Evolutionary conservation across 2,329 filamentous ascomycete species (phyloP), one percentile per base, ranked within the genome.

Genomic region (Penicillium italicum): DNA sequence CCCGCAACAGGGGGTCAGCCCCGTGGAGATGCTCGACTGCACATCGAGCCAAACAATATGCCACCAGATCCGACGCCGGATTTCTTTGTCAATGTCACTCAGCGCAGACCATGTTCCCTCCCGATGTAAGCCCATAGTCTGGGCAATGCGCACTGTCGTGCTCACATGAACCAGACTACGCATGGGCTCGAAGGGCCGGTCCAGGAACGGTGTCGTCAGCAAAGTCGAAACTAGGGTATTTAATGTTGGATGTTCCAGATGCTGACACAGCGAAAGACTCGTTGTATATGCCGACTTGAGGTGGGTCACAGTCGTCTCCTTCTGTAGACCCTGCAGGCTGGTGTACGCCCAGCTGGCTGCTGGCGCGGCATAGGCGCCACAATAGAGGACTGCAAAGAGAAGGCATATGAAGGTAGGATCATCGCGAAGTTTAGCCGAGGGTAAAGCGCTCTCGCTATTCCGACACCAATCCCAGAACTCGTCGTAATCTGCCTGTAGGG

Each of bases 11-110:
- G 52, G 37, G 10, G 62, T 55, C 24, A 65, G 46, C 12, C 62
- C 62, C 18, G 50, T 65, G n/a, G 55, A 45, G 11, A 66, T 41
- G 38, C 59, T 65, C 4, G 50, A 52, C 40, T 64, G 63, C 8
- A 65, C 44, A 51, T 66, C 63, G 8, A 66, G 18, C 60, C 54
- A 65, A 34, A 64, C 42, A 26, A 66, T 46, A 18, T 62, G 60
- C 59, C 61, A 64, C 62, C 63, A 66, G 10, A 61, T 30, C 9
- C 53, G 51, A 14, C 61, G 52, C 9, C 45, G 33, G 4, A 37
- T 48, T 48, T 48, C 45, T 48, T 55, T 57, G 28, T 54, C 41
- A 51, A 59, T 3, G 43, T 53, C 5, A 44, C 42, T 44, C 42
- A 44, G 18, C 42, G 28, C n/a, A 31, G 42, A 44, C 18, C 26